Base-by-base conservation (phyloP, 2,329 filamentous ascomycete genomes). In the Trichophyton verrucosum region DNA sequence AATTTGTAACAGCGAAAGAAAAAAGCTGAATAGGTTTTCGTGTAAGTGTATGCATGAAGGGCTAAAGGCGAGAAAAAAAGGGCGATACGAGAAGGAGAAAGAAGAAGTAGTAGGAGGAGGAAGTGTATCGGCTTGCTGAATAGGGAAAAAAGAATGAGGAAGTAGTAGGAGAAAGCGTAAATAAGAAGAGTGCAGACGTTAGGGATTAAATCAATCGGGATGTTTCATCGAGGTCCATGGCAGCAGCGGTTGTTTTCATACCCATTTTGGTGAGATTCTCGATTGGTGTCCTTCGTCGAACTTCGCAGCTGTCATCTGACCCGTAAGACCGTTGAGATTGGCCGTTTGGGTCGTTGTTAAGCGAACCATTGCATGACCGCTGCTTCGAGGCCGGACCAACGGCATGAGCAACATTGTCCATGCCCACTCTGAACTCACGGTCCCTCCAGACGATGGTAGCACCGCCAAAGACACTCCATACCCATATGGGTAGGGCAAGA, bases 401-500 rank as follows among this genome's bases (percentile, higher is more conserved):
- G 67, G 85, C 83, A 65, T 83, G 79, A 27, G 95, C 92, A 58
- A 85, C 88, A 80, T 92, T 92, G 71, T 97, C 88, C 66, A 89
- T 80, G 1, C 86, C 84, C 1, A 97, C 91, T 67, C 82, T 83
- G 71, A 97, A 97, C 30, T 78, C 81, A 68, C 86, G 86, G 0
- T 91, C 92, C 60, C 94, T 80, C 95, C 94, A 99, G 59, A 83
- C 83, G 0, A 99, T 89, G 0, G 86, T 92, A 1, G 87, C 84
- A 0, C 94, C 94, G n/a, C 92, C 86, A 66, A 89, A 83, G 20
- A 96, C 88, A 0, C 94, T 94, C 83, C 87, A 91, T 0, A 84
- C 77, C 94, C 94, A 99, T 62, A 99, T 87, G 0, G 91, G 91
- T 53, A 96, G 77, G 0, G 94, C 91, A 7, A 96, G 78, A 0